Evolutionary conservation across 495 filamentous ascomycete genomes (phyloP).

Genomic region (Patellaria atrata): DNA sequence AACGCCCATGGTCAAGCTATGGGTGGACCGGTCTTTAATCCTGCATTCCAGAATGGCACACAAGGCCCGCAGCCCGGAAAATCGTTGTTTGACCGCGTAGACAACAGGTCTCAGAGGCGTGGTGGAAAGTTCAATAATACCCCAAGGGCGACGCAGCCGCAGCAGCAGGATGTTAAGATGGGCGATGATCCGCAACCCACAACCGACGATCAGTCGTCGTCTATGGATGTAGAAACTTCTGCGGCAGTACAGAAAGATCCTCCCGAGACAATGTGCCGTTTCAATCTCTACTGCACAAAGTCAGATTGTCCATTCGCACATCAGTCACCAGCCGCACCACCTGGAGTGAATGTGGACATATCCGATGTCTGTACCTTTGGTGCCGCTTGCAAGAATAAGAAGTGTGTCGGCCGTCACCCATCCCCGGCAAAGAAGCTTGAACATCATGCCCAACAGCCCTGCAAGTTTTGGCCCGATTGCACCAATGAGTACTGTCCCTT

Average conservation of each 20-base stretch:
- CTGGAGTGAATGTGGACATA: conserved; percentile 65
- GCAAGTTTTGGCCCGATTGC: conserved; percentile 92
- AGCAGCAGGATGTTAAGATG: conserved; percentile 22
- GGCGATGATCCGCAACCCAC: conserved; percentile 13
- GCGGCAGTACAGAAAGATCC: conserved; percentile 25
- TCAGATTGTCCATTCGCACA: conserved; percentile 85
- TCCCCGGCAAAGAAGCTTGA: conserved; percentile 68
- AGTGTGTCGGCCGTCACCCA: conserved; percentile 83
- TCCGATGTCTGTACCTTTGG: conserved; percentile 72
- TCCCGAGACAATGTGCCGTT: conserved; percentile 54
- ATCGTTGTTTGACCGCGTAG: conserved; percentile 68
- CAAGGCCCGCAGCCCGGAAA: conserved; percentile 34
- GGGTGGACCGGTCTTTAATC: not conserved
- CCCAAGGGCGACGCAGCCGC: conserved; percentile 15
- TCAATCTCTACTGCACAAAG: conserved; percentile 75
- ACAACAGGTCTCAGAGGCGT: conserved; percentile 33
- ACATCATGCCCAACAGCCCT: conserved; percentile 71
- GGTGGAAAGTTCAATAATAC: conserved; percentile 11
- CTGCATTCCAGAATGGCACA: conserved; percentile 32
- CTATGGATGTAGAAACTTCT: conserved; percentile 34
- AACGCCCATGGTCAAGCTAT: not conserved
- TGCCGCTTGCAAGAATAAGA: conserved; percentile 83
- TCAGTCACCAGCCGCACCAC: conserved; percentile 80
- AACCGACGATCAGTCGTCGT: conserved; percentile 34
- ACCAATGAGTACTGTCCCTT: conserved; percentile 70